Evolutionary conservation across 495 filamentous ascomycete genomes (phyloP).

Genomic region (Chaetomidium leptoderma): DNA sequence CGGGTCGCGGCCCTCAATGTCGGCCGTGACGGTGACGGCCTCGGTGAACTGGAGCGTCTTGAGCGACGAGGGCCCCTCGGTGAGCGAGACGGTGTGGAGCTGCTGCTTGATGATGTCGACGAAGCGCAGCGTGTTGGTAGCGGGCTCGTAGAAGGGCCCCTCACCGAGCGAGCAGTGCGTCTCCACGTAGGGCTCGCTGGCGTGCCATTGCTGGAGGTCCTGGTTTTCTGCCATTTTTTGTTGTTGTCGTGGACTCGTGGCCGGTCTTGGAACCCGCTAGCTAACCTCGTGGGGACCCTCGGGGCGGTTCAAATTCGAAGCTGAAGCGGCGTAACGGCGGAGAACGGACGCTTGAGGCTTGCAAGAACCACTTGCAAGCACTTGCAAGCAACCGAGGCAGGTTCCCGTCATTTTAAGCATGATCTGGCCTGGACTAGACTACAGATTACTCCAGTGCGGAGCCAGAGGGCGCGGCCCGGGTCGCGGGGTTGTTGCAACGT

Average conservation of each 20-base stretch:
- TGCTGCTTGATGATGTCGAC: slow-evolving; percentile 82
- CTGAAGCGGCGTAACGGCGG: background rate
- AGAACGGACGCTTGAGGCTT: background rate
- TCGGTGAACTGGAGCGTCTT: slow-evolving; percentile 61
- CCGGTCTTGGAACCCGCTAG: no score
- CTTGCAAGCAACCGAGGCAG: background rate
- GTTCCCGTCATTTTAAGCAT: background rate
- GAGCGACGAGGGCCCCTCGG: slow-evolving; percentile 58
- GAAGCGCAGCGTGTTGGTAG: slow-evolving; percentile 71
- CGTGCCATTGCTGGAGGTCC: slow-evolving; percentile 41
- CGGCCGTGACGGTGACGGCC: slow-evolving; percentile 74
- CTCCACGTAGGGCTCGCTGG: slow-evolving; percentile 67
- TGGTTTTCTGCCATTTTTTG: slow-evolving; percentile 25
- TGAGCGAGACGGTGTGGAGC: slow-evolving; percentile 69
- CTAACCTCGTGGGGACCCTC: no score
- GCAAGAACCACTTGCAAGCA: background rate
- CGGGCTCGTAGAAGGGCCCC: slow-evolving; percentile 72
- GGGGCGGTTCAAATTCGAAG: no score
- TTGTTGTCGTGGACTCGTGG: slow-evolving; percentile 8
- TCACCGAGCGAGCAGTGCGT: slow-evolving; percentile 73
- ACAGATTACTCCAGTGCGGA: slow-evolving; percentile 16
- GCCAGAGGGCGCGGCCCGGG: slow-evolving; percentile 7
- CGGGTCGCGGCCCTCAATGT: slow-evolving; percentile 66
- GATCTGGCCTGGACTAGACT: slow-evolving; percentile 3
- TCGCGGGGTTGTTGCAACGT: slow-evolving; percentile 10